Percentiles rank a stretch among this genome's conserved stretches.
Conservation (phyloP, 2,329 filamentous ascomycete genomes). For the Pyrenophora seminiperda region DNA sequence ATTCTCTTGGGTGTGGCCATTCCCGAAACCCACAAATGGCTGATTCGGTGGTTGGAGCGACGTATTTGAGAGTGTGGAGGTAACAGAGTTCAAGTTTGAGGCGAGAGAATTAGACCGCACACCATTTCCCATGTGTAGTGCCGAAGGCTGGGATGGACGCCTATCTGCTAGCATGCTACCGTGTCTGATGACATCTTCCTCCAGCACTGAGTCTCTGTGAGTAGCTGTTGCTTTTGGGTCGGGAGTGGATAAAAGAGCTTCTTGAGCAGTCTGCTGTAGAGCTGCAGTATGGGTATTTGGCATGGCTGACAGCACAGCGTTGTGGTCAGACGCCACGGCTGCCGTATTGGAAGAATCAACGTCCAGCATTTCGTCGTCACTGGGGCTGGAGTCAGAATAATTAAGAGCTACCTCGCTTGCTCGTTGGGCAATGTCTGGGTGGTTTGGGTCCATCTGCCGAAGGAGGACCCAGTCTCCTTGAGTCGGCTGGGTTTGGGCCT, state of each 20-base stretch:
- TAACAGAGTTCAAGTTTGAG: constrained; percentile 5
- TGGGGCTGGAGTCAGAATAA: constrained; percentile 50
- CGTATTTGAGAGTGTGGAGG: constrained; percentile 15
- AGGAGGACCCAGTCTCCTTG: constrained; percentile 72
- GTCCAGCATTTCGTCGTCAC: constrained; percentile 45
- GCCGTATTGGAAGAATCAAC: constrained; percentile 22
- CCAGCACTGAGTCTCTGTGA: constrained; percentile 26
- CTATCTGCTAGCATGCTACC: constrained; percentile 13
- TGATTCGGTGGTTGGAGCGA: constrained; percentile 20
- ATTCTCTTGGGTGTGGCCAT: constrained; percentile 27
- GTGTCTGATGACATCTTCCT: constrained; percentile 17
- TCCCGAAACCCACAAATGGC: constrained; percentile 25
- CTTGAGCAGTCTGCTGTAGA: constrained; percentile 25
- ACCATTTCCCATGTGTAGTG: constrained; percentile 8
- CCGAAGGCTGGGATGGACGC: constrained; percentile 19
- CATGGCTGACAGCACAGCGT: constrained; percentile 6
- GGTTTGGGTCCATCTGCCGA: constrained; percentile 65
- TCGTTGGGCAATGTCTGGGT: constrained; percentile 66
- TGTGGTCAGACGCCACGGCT: constrained; percentile 6
- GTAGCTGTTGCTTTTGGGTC: constrained; percentile 17
- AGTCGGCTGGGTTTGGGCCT: constrained; percentile 56
- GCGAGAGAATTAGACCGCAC: constrained; percentile 5
- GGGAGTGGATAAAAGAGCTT: constrained; percentile 19
- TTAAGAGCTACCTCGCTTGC: constrained; percentile 61
- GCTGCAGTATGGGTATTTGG: constrained; percentile 16